A percentile compares a stretch with the other conserved stretches of the same genome.
phyloP scores from a whole-genome alignment of 495 filamentous ascomycete genomes.

The Lepidopterella palustris region DNA sequence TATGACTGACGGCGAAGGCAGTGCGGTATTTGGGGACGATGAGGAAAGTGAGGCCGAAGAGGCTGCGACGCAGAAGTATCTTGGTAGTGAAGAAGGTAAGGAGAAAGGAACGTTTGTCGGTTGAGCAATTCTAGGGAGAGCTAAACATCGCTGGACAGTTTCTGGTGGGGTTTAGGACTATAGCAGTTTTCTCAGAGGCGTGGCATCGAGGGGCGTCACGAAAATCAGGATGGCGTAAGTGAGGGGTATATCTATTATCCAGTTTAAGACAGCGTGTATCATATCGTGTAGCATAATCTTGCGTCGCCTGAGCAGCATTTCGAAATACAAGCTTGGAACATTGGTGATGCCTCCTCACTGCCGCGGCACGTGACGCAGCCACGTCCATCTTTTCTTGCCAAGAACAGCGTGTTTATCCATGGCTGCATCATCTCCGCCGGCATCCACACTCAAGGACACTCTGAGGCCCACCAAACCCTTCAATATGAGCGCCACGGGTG shows the following conservation, averaged over 20 bases:
- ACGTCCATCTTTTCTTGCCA: neutral
- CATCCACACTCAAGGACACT: constrained; percentile 6
- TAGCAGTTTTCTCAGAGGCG: too few species aligned
- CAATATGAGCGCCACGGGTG: constrained; percentile 29
- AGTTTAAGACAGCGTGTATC: too few species aligned
- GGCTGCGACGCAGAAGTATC: neutral
- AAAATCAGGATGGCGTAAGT: too few species aligned
- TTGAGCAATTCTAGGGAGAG: neutral
- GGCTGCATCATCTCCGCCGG: neutral
- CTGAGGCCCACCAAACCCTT: constrained; percentile 2
- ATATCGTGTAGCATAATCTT: too few species aligned
- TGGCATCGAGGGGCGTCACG: too few species aligned
- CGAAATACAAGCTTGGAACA: too few species aligned
- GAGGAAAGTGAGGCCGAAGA: neutral
- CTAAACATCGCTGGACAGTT: too few species aligned
- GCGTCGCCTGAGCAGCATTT: too few species aligned
- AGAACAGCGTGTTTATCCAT: neutral
- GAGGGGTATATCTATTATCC: too few species aligned
- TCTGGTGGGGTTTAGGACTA: too few species aligned
- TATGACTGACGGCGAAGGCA: neutral
- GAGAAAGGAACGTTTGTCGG: neutral
- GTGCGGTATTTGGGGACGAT: neutral
- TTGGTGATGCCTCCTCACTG: too few species aligned
- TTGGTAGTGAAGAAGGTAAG: neutral
- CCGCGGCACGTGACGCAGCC: too few species aligned